Evolutionary conservation across 257 asterid species (phyloP).

Genomic region (Ligustrum vulgare): DNA sequence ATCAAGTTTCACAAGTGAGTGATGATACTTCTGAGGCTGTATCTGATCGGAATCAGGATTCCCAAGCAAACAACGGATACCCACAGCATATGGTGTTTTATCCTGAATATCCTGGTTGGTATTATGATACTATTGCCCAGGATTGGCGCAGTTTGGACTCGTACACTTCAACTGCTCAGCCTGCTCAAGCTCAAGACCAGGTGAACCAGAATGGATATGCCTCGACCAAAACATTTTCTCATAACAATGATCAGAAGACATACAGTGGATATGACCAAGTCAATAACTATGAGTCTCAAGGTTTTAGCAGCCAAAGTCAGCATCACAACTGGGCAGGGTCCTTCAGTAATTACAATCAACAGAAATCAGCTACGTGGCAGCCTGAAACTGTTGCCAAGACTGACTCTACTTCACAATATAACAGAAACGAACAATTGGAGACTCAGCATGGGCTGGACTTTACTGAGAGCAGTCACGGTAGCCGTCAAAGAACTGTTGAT

Average conservation of each 20-base stretch:
- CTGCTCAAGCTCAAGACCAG: constrained; percentile 43
- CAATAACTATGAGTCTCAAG: neutral
- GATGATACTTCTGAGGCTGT: constrained; percentile 32
- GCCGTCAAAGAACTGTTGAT: constrained; percentile 39
- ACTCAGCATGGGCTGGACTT: constrained; percentile 38
- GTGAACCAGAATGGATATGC: constrained; percentile 35
- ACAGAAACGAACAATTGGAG: constrained; percentile 40
- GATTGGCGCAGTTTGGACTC: constrained; percentile 76
- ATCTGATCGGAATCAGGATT: constrained; percentile 48
- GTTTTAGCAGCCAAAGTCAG: constrained; percentile 39
- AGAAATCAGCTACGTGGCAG: constrained; percentile 42
- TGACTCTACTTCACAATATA: constrained; percentile 40
- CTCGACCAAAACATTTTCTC: constrained; percentile 22
- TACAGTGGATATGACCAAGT: constrained; percentile 11
- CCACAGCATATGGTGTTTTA: constrained; percentile 90
- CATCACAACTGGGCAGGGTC: constrained; percentile 53
- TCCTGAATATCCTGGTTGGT: constrained; percentile 95
- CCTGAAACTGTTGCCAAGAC: constrained; percentile 37
- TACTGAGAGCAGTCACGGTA: constrained; percentile 36
- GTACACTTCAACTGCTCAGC: constrained; percentile 45
- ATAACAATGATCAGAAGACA: constrained; percentile 30
- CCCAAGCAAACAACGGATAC: constrained; percentile 55
- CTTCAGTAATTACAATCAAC: constrained; percentile 41
- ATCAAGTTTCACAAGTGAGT: constrained; percentile 47
- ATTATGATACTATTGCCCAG: constrained; percentile 68